These are phyloP conservation scores for Phenoliferia sp. DNA, from an alignment of 1,284 basidiomycete species.

Conservation along the genomic window DNA sequence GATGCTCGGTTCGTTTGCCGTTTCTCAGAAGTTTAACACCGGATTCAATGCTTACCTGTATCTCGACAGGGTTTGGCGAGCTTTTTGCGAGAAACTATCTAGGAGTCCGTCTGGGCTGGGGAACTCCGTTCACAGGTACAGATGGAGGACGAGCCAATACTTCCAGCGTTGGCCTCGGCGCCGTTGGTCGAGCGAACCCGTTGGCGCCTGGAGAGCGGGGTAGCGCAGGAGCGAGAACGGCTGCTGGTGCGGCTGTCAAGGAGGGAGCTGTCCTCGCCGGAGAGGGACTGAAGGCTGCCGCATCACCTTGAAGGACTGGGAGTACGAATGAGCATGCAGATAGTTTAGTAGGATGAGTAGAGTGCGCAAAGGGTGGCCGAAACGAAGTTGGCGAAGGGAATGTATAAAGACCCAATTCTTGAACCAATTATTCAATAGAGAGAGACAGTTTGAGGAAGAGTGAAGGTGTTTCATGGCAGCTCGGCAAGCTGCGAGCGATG, in stretches of 20 bases:
- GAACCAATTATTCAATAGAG: too few species aligned
- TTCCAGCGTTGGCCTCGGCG: conserved; percentile 28
- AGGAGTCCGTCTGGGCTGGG: conserved; percentile 54
- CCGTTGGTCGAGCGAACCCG: conserved; percentile 13
- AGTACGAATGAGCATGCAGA: too few species aligned
- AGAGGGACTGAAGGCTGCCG: neutral
- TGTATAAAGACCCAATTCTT: too few species aligned
- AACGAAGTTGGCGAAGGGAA: too few species aligned
- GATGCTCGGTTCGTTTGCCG: conserved; percentile 72
- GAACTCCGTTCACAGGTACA: conserved; percentile 14
- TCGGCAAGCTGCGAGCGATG: too few species aligned
- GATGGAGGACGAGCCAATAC: conserved; percentile 21
- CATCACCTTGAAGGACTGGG: too few species aligned
- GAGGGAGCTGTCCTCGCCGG: conserved; percentile 3
- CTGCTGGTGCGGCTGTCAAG: conserved; percentile 25
- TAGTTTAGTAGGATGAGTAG: too few species aligned
- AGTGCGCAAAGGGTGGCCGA: too few species aligned
- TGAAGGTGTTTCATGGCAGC: too few species aligned
- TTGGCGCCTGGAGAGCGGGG: conserved; percentile 15
- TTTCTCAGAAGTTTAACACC: conserved; percentile 98
- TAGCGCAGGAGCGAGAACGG: conserved; percentile 32
- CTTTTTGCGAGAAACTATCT: conserved; percentile 88
- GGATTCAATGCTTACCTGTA: conserved; percentile 42
- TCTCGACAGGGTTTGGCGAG: conserved; percentile 69
- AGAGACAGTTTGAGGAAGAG: too few species aligned